These are phyloP conservation scores for Fusarium begoniae DNA, from an alignment of 2,329 filamentous ascomycete genomes.

Conservation along the genomic window DNA sequence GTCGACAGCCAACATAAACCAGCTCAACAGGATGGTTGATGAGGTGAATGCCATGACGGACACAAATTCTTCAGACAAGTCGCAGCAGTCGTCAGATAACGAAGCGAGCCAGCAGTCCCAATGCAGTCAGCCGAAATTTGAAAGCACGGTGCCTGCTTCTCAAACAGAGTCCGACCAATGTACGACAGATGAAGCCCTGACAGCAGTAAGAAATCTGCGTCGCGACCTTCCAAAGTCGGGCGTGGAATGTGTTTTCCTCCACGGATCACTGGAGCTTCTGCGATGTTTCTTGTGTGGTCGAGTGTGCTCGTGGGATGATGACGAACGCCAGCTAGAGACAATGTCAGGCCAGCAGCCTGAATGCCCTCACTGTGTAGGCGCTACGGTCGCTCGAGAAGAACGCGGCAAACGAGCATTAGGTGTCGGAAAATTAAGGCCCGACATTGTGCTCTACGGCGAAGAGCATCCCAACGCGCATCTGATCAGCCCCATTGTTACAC, in stretches of 20 bases:
- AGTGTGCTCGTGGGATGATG: slow-evolving; percentile 68
- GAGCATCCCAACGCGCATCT: slow-evolving; percentile 75
- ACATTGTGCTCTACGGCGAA: slow-evolving; percentile 79
- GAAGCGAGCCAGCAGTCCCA: slow-evolving; percentile 31
- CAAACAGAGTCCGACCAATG: slow-evolving; percentile 34
- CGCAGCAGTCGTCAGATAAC: slow-evolving; percentile 29
- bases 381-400: slow-evolving; percentile 69
- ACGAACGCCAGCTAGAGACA: slow-evolving; percentile 63
- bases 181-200: slow-evolving; percentile 30
- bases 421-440: slow-evolving; percentile 73
- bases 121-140: slow-evolving; percentile 21
- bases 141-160: slow-evolving; percentile 17
- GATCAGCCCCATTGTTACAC: slow-evolving; percentile 73
- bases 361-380: slow-evolving; percentile 71
- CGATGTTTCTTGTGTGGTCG: slow-evolving; percentile 71
- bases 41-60: slow-evolving; percentile 40
- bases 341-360: slow-evolving; percentile 72
- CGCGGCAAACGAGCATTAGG: slow-evolving; percentile 73
- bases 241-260: slow-evolving; percentile 74
- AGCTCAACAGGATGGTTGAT: slow-evolving; percentile 52
- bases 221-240: slow-evolving; percentile 51
- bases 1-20: slow-evolving; percentile 48
- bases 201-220: slow-evolving; percentile 31
- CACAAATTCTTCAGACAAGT: slow-evolving; percentile 35
- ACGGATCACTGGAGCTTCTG: slow-evolving; percentile 72